Conservation (phyloP, 1,139 yeast genomes). For the Hemisphaericaspora xylanilytica region DNA sequence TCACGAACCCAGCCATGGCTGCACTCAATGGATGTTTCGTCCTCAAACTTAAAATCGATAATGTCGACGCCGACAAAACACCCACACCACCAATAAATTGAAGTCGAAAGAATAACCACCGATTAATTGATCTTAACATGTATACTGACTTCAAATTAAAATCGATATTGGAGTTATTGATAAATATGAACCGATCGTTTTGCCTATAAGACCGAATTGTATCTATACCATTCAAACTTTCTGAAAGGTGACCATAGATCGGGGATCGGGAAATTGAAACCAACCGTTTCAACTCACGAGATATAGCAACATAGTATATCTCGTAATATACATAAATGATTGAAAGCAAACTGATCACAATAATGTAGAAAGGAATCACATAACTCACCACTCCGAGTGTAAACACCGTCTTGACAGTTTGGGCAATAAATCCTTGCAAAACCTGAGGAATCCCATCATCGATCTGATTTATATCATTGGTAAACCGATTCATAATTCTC, state of each 20-base stretch:
- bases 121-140: constrained; percentile 39
- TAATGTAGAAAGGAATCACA: constrained; percentile 22
- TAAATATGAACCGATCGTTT: constrained; percentile 48
- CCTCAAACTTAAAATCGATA: constrained; percentile 22
- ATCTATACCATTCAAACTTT: constrained; percentile 57
- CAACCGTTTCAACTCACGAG: constrained; percentile 34
- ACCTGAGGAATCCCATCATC: constrained; percentile 27
- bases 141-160: constrained; percentile 60
- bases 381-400: constrained; percentile 47
- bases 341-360: constrained; percentile 21
- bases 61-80: constrained; percentile 24
- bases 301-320: constrained; percentile 28
- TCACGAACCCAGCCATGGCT: constrained; percentile 35
- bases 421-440: constrained; percentile 34
- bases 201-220: constrained; percentile 60
- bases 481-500: constrained; percentile 32
- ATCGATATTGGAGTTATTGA: constrained; percentile 60
- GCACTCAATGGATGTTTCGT: constrained; percentile 23
- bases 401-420: constrained; percentile 41
- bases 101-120: constrained; percentile 36
- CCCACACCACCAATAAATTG: constrained; percentile 29
- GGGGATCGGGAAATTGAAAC: constrained; percentile 45
- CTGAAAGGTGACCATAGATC: constrained; percentile 63
- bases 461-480: constrained; percentile 30
- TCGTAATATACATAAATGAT: constrained; percentile 31